These are phyloP conservation scores for Entomortierella lignicola DNA, from an alignment of 192 early-diverging fungal genomes.

Conservation along the genomic window DNA sequence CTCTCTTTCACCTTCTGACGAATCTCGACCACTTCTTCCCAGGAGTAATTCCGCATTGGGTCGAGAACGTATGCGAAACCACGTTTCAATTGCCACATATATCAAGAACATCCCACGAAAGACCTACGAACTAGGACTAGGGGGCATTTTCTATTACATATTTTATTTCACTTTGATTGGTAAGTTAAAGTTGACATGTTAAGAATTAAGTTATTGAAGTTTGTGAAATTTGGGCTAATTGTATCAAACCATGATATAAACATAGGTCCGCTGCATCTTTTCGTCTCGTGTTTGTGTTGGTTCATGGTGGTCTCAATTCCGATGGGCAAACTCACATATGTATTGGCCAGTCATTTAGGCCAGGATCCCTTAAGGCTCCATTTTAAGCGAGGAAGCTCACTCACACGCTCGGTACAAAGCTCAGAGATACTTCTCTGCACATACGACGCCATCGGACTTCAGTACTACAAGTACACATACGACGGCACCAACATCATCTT, in stretches of 20 bases:
- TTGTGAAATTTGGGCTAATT: background rate
- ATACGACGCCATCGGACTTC: constrained; percentile 87
- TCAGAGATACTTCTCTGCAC: constrained; percentile 86
- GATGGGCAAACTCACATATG: constrained; percentile 94
- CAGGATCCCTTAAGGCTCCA: constrained; percentile 80
- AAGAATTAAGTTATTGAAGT: too few species aligned
- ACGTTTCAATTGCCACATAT: background rate
- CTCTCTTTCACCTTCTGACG: constrained; percentile 35
- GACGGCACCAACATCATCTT: constrained; percentile 98
- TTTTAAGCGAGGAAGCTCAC: constrained; percentile 70
- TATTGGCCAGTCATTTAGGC: constrained; percentile 80
- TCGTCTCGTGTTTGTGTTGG: constrained; percentile 84
- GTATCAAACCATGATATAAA: constrained; percentile 5
- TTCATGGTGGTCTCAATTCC: constrained; percentile 90
- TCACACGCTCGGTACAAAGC: constrained; percentile 26
- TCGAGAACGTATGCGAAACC: constrained; percentile 18
- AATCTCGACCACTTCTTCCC: constrained; percentile 53
- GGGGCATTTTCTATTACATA: constrained; percentile 62
- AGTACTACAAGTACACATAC: constrained; percentile 97
- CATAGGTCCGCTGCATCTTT: constrained; percentile 80
- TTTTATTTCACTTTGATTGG: constrained; percentile 59
- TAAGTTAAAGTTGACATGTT: constrained; percentile 41
- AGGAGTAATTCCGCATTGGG: constrained; percentile 18
- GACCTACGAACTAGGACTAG: constrained; percentile 51
- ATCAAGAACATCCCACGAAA: constrained; percentile 30